Evolutionary conservation across 2,329 filamentous ascomycete species (phyloP), one percentile per base, ranked within the genome.

Genomic region (Ascosphaera pollenicola): DNA sequence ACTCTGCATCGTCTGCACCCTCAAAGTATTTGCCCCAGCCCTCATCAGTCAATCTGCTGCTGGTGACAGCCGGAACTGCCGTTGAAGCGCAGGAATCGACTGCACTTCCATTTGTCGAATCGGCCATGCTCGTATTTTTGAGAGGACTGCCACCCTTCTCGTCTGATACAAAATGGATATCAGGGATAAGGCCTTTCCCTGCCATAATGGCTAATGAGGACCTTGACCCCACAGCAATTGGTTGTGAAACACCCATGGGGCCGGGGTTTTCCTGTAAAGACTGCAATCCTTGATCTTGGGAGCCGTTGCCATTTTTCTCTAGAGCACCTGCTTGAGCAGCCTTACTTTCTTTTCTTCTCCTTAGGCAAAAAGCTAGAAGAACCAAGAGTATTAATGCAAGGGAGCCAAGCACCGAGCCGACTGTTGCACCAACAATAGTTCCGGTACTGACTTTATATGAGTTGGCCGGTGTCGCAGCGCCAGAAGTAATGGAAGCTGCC

Each of bases 351-450:
- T 69, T 73, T 47, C 69, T 65, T 42, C 66, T 67, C 46, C 69
- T 70, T 51, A 70, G 67, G 17, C 84, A 58, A 19, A 5, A 35
- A 35, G 78, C 63, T 38, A 89, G 62, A 16, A 94, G 65, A n/a
- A 83, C 53, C 1, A 80, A 54, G 18, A 79, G 65, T n/a, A 91
- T 61, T 5, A 93, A 52, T 1, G 73, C 59, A 16, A 78, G 73
- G 39, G 83, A 62, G 15, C 79, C 83, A 39, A 80, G 69, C 17
- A 93, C 73, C n/a, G 76, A 74, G 10, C 85, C 84, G 1, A 95
- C 66, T 0, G 80, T 80, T 38, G 81, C 80, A 26, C 81, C 85
- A 1, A 94, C 66, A 19, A 93, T 77, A 6, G 73, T 73, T 47
- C 65, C 57, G 17, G 50, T 48, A 26, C 38, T 50, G 31, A 51